Conservation (phyloP, 805 yeast species). For the Tetrapisispora phaffii region DNA sequence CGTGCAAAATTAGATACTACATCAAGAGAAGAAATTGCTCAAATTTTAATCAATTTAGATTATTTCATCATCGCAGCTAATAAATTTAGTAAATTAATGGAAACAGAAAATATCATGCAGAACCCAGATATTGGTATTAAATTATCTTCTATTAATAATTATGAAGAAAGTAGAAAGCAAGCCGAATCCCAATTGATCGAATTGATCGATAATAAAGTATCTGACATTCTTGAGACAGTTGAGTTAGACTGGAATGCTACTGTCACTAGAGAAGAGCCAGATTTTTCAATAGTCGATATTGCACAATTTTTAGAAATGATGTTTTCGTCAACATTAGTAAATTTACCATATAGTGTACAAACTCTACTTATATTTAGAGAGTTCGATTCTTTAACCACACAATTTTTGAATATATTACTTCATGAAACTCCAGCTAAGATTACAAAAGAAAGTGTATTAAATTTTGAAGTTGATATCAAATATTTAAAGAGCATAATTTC, state of each 20-base stretch:
- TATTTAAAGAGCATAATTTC: conserved; percentile 52
- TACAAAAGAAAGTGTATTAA: conserved; percentile 51
- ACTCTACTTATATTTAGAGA: conserved; percentile 77
- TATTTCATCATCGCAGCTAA: conserved; percentile 69
- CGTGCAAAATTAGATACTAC: conserved; percentile 53
- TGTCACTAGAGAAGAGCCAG: conserved; percentile 48
- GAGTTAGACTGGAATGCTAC: conserved; percentile 76
- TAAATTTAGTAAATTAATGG: conserved; percentile 43
- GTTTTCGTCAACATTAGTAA: conserved; percentile 75
- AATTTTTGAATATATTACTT: conserved; percentile 52
- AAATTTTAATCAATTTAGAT: conserved; percentile 79
- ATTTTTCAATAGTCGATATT: conserved; percentile 68
- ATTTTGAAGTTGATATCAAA: conserved; percentile 71
- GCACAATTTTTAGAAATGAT: conserved; percentile 77
- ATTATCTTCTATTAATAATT: conserved; percentile 44
- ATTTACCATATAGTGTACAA: conserved; percentile 67
- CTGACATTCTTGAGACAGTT: conserved; percentile 71
- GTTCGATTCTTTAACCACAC: conserved; percentile 71
- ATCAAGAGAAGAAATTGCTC: conserved; percentile 84
- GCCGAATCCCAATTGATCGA: conserved; percentile 77
- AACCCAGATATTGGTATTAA: conserved; percentile 35
- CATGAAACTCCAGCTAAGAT: conserved; percentile 41
- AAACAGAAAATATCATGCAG: conserved; percentile 29
- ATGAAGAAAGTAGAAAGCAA: conserved; percentile 49
- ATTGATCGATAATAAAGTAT: conserved; percentile 71